Base-by-base conservation (phyloP, 805 yeast species). In the Isabelozyma rhagii region DNA sequence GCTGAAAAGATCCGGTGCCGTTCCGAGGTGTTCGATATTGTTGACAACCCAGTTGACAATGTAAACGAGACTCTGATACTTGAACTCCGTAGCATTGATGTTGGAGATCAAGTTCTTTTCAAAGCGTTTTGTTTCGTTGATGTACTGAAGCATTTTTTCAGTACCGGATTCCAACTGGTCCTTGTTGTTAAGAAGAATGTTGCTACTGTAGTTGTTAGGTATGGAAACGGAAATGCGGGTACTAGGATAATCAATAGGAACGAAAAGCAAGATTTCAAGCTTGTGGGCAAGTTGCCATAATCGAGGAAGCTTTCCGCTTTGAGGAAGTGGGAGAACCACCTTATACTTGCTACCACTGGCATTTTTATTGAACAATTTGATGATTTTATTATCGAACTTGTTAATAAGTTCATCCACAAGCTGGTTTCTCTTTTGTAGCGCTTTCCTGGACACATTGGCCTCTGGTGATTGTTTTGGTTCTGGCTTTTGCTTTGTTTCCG, bases 201-300 rank as follows among this genome's bases (percentile, higher is more conserved):
- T 64, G 44, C 61, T 60, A 47, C 66, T 66, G 62, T 63, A 68
- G 53, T 62, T 68, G 39, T 62, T 56, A 8, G 70, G 66, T 4
- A 71, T 52, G 17, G 55, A 58, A 8, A 71, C 52, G 9, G 49
- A 47, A 1, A 63, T 49, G 3, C 55, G 49, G 1, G 47, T 29
- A n/a, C 61, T 55, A 0, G 78, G 78, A 47, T 68, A 73, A 38
- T 59, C 51, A 3, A 51, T 57, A 0, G 77, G 78, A 14, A 74
- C 63, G 1, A 60, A 52, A 8, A 74, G 42, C 50, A 71, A 56
- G 15, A 73, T 41, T 36, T 73, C 76, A 3, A 72, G 46, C 9
- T 34, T 49, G 9, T 53, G 41, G 17, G 15, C 55, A 28, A 52
- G 46, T 2, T 46, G 44, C 77, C 76, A 73, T 8, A 65, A 44